A percentile compares a stretch with the other conserved stretches of the same genome.
Conservation (phyloP, 345 rosid species). For the Lumnitzera racemosa region DNA sequence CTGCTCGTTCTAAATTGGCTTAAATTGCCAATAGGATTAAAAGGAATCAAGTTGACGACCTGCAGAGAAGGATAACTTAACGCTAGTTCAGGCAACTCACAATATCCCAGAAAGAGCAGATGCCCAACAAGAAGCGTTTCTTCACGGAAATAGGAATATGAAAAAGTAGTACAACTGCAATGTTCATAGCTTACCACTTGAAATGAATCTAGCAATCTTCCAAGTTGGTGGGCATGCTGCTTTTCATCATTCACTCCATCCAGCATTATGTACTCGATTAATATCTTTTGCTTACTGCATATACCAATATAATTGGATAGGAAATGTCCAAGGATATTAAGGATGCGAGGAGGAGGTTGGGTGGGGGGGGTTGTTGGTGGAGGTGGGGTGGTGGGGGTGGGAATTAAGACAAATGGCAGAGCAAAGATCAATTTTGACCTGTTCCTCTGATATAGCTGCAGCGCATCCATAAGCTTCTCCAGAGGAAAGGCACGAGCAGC, state of each 20-base stretch:
- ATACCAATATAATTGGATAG: neutral
- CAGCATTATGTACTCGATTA: conserved; percentile 96
- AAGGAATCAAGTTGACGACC: conserved; percentile 94
- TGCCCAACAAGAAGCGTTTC: no score
- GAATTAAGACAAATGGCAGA: conserved; percentile 6
- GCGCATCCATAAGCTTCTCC: conserved; percentile 77
- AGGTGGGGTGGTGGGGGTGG: no score
- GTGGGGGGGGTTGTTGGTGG: no score
- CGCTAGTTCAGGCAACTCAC: neutral
- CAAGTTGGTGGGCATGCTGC: conserved; percentile 73
- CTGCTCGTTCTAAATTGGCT: conserved; percentile 64
- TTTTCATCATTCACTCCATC: conserved; percentile 88
- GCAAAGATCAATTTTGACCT: conserved; percentile 31
- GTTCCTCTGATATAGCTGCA: conserved; percentile 62
- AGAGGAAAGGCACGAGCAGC: conserved; percentile 96
- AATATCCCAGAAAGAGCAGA: no score
- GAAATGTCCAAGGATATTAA: no score
- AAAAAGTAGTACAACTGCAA: conserved; percentile 3
- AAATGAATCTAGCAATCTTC: conserved; percentile 67
- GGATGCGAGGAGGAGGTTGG: no score
- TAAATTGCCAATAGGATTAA: conserved; percentile 70
- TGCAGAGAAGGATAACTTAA: conserved; percentile 18
- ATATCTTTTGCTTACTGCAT: conserved; percentile 68
- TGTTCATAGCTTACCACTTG: conserved; percentile 59
- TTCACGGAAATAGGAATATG: neutral